A percentile compares a stretch with the other conserved stretches of the same genome.
phyloP scores from a whole-genome alignment of 2,329 filamentous ascomycete species.

The Botrytis tulipae region DNA sequence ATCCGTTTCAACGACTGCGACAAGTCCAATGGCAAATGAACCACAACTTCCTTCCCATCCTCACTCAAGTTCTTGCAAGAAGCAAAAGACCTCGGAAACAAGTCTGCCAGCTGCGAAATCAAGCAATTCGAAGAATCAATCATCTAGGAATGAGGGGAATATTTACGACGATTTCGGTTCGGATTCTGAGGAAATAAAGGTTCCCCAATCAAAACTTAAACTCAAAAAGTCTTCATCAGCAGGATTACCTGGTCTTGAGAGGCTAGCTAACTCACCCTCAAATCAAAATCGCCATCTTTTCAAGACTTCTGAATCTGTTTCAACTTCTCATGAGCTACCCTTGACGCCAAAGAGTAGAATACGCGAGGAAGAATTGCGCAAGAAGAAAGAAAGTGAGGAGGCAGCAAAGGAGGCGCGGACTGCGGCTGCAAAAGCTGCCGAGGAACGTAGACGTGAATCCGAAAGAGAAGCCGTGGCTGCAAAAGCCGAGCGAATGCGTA shows the following conservation, averaged over 20 bases:
- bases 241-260: conserved; percentile 25
- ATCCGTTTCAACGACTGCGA: conserved; percentile 35
- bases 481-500: conserved; percentile 25
- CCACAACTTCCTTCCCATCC: conserved; percentile 23
- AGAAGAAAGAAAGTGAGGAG: conserved; percentile 25
- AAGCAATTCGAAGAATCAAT: background rate
- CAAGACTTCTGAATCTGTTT: conserved; percentile 18
- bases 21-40: conserved; percentile 31
- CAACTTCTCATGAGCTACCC: conserved; percentile 28
- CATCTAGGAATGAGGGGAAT: conserved; percentile 22
- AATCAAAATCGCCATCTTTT: conserved; percentile 24
- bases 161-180: conserved; percentile 35
- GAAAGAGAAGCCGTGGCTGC: conserved; percentile 28
- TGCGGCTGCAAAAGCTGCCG: conserved; percentile 30
- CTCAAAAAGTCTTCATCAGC: conserved; percentile 25
- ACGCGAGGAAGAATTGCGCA: conserved; percentile 25
- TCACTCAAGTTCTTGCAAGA: conserved; percentile 9
- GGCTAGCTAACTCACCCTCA: conserved; percentile 27
- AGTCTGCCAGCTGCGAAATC: background rate
- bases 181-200: conserved; percentile 26
- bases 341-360: conserved; percentile 33
- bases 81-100: conserved; percentile 23
- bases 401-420: conserved; percentile 24
- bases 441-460: conserved; percentile 26
- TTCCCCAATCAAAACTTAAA: conserved; percentile 28